phyloP scores from a whole-genome alignment of 768 basidiomycete genomes.

The Candolleomyces aberdarensis region DNA sequence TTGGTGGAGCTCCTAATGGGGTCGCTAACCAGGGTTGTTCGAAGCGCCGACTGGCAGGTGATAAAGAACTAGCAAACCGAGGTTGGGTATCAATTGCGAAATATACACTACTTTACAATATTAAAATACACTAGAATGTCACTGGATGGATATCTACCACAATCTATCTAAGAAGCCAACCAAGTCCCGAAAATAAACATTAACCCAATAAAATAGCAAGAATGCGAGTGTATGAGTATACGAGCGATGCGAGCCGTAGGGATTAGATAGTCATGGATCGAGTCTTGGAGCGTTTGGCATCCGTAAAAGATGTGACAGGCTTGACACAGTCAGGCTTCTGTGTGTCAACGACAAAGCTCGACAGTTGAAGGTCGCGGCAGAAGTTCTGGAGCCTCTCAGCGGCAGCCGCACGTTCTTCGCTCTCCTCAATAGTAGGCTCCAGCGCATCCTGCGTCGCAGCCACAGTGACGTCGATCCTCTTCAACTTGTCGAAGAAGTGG shows the following conservation, averaged over 20 bases:
- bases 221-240: neutral
- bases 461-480: conserved; percentile 46
- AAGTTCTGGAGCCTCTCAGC: conserved; percentile 46
- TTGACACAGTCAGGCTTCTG: conserved; percentile 9
- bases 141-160: neutral
- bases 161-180: no score
- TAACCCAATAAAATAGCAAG: neutral
- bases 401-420: conserved; percentile 36
- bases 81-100: no score
- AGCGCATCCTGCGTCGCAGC: conserved; percentile 23
- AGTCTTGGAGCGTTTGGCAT: conserved; percentile 19
- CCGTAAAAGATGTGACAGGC: conserved; percentile 12
- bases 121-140: no score
- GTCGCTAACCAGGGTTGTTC: no score
- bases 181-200: neutral
- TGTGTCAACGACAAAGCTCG: conserved; percentile 31
- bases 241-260: neutral
- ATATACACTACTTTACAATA: no score
- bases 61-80: no score
- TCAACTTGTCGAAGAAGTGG: conserved; percentile 47
- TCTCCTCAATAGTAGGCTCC: conserved; percentile 30
- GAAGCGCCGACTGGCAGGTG: no score
- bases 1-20: no score
- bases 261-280: conserved; percentile 24
- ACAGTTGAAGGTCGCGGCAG: conserved; percentile 44